Evolutionary conservation across 2,329 filamentous ascomycete species (phyloP).

Genomic region (Fusarium sterilihyphosum): DNA sequence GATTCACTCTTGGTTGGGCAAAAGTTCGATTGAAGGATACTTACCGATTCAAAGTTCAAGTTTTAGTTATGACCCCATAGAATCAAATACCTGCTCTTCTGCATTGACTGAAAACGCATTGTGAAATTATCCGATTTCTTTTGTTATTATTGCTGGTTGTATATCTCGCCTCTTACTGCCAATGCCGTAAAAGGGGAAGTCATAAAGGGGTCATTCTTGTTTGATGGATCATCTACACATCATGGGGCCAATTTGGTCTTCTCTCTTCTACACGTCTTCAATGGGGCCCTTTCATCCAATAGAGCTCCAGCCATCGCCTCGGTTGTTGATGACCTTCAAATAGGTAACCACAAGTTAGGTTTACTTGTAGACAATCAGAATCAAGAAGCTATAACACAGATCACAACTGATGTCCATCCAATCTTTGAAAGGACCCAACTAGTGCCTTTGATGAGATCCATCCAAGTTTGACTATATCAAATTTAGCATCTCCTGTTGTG

Average conservation of each 20-base stretch:
- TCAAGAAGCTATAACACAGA: background rate
- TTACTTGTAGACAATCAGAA: background rate
- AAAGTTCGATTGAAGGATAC: background rate
- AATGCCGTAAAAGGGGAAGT: background rate
- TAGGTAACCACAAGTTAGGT: background rate
- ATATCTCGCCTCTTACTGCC: background rate
- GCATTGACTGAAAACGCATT: background rate
- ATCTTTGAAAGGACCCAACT: background rate
- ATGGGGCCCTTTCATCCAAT: background rate
- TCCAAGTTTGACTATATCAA: background rate
- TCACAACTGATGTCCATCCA: background rate
- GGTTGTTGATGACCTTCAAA: background rate
- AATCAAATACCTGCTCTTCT: background rate
- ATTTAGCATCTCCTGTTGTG: background rate
- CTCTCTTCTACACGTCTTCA: background rate
- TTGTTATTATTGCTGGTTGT: background rate
- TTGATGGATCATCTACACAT: background rate
- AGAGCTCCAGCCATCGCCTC: too few species aligned
- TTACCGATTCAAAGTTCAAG: background rate
- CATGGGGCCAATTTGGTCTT: background rate
- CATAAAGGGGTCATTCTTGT: background rate
- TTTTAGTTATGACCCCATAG: background rate
- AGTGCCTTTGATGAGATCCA: fast-evolving
- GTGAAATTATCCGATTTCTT: background rate
- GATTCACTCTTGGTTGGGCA: background rate